Evolutionary conservation across 306 rosid species (phyloP), one percentile per base, ranked within the genome.

Genomic region (Cicer cuneatum): DNA sequence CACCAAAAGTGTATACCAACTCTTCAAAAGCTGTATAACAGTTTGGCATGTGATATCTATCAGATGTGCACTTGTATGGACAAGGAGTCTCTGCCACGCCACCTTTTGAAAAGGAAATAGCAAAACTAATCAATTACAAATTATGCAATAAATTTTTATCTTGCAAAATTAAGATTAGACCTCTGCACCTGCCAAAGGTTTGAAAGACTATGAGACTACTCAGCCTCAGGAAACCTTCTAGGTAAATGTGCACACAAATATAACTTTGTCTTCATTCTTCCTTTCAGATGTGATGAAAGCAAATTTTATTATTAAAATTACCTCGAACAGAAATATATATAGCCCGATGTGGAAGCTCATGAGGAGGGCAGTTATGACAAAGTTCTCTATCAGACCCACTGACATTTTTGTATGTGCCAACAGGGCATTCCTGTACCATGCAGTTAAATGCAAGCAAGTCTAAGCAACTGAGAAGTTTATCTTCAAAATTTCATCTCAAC

Each of bases 11-110:
- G 80, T 90, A 90, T 42, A 95, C 87, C 85, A 95, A 85, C 87
- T 95, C 99, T 80, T 95, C 99, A 76, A 95, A 92, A 33, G 98
- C 88, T 0, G 99, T 95, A 77, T 89, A 85, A 81, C 99, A 95
- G 82, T 87, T 58, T 33, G 99, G 99, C 99, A 95, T 84, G 84
- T 86, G 98, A 83, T 95, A 95, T 87, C 97, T 90, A 47, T 95
- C 99, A 69, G 99, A 90, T 69, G 85, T 53, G 85, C 99, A 95
- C 83, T 48, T 78, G 90, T 90, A 90, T 47, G 99, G 99, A 78
- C 99, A 95, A 70, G 98, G 93, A 54, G 85, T 65, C 81, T 95
- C 93, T 65, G 88, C 84, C 66, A 90, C 90, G 65, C 99, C 99
- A 78, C 99, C 99, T 92, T 81, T 75, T 43, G 33, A 37, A 74